phyloP scores from a whole-genome alignment of 257 asterid genomes.

The Jacaranda copaia region DNA sequence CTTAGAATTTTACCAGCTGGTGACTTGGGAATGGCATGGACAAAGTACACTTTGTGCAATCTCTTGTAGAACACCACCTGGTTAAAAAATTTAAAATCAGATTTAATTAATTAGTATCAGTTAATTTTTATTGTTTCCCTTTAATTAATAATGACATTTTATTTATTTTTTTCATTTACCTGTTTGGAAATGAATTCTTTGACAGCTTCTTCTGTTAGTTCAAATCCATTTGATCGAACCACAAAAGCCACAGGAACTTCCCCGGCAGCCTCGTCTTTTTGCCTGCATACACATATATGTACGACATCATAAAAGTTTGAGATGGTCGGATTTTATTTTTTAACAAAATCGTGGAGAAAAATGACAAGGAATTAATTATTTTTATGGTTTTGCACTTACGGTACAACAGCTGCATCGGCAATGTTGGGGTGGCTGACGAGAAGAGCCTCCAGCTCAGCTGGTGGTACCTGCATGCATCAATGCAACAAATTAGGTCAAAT shows the following conservation, averaged over 20 bases:
- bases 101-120: background rate
- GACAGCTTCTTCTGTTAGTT: constrained; percentile 74
- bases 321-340: no score
- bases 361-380: background rate
- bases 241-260: constrained; percentile 96
- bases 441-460: constrained; percentile 93
- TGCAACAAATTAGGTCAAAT: background rate
- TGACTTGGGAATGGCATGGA: constrained; percentile 80
- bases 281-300: no score
- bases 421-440: constrained; percentile 69
- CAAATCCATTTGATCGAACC: constrained; percentile 59
- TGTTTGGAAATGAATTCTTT: constrained; percentile 83
- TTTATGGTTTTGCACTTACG: constrained; percentile 52
- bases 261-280: constrained; percentile 81
- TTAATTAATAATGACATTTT: no score
- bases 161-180: constrained; percentile 39
- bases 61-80: constrained; percentile 92
- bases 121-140: no score
- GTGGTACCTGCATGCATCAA: constrained; percentile 67
- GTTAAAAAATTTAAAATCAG: background rate
- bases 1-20: constrained; percentile 88
- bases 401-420: constrained; percentile 92
- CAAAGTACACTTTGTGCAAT: constrained; percentile 81
- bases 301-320: no score
- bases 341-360: background rate